Percentiles rank a stretch among this genome's conserved stretches.
Conservation (phyloP, 78 protist genomes). For the Isochrysis galbana region DNA sequence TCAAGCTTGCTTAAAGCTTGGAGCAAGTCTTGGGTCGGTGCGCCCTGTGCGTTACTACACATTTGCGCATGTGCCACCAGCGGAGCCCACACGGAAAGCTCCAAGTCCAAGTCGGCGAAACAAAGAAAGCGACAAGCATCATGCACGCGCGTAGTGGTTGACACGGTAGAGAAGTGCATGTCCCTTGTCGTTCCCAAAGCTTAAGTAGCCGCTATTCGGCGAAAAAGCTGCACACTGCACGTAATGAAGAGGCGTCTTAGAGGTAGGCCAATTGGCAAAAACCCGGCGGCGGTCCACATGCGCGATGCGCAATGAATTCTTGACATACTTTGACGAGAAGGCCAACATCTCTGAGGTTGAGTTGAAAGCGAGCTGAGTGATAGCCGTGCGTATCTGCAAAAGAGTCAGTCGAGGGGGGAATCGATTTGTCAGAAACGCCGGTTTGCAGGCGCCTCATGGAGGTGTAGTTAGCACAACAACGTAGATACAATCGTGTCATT, state of each 20-base stretch:
- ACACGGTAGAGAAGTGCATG: constrained; percentile 51
- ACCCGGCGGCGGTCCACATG: constrained; percentile 34
- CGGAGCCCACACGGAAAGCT: too few relatives aligned
- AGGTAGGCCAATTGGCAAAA: constrained; percentile 71
- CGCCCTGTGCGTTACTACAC: too few relatives aligned
- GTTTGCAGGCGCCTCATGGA: too few relatives aligned
- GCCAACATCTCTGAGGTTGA: neutral
- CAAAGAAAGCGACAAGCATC: too few relatives aligned
- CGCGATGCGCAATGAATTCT: constrained; percentile 13
- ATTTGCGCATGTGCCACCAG: too few relatives aligned
- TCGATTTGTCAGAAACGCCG: too few relatives aligned
- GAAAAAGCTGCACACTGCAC: constrained; percentile 30
- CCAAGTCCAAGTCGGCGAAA: too few relatives aligned
- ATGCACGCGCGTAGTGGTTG: constrained; percentile 32
- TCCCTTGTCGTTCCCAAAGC: constrained; percentile 54
- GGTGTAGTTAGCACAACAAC: too few relatives aligned
- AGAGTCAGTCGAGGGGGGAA: too few relatives aligned
- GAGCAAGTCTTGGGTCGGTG: too few relatives aligned
- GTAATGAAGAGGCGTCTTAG: constrained; percentile 38
- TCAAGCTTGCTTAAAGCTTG: too few relatives aligned
- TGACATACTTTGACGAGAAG: neutral
- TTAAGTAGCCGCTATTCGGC: constrained; percentile 20
- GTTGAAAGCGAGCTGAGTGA: constrained; percentile 11
- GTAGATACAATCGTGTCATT: too few relatives aligned
- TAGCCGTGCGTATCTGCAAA: constrained; percentile 9